A percentile compares a stretch with the other conserved stretches of the same genome.
Conservation (phyloP, 257 asterid species). For the Solanum appendiculatum region DNA sequence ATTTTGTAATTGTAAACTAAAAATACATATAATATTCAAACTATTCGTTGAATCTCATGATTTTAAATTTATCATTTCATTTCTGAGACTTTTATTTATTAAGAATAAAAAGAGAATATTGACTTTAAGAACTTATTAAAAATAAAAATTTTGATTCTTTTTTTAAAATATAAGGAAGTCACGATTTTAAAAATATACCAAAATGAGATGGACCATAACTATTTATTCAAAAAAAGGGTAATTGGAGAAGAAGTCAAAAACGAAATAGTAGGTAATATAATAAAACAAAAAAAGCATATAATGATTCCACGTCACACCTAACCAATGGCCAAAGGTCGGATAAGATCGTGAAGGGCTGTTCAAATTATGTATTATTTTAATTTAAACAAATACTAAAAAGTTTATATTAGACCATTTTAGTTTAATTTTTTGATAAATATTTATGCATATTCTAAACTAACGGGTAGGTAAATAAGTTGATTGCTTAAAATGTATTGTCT, state of each 20-base stretch:
- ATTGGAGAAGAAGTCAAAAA: neutral
- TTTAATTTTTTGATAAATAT: neutral
- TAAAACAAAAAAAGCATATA: neutral
- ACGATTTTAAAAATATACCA: neutral
- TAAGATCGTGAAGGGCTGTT: neutral
- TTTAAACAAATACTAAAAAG: neutral
- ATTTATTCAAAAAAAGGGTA: neutral
- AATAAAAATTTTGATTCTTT: neutral
- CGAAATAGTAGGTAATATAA: neutral
- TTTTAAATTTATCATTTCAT: neutral
- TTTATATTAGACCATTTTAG: too few species aligned
- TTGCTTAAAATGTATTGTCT: neutral
- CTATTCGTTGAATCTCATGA: neutral
- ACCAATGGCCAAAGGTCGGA: neutral
- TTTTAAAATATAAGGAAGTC: neutral
- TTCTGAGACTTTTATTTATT: neutral
- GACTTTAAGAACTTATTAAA: neutral
- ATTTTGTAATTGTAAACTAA: neutral
- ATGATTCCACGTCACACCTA: neutral
- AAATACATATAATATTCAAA: neutral
- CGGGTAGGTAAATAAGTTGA: neutral
- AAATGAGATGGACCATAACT: neutral
- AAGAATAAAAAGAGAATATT: neutral
- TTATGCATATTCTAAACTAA: neutral
- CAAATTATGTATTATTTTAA: neutral